Base-by-base conservation (phyloP, 2,329 filamentous ascomycete genomes). In the Atkinsonella texensis region DNA sequence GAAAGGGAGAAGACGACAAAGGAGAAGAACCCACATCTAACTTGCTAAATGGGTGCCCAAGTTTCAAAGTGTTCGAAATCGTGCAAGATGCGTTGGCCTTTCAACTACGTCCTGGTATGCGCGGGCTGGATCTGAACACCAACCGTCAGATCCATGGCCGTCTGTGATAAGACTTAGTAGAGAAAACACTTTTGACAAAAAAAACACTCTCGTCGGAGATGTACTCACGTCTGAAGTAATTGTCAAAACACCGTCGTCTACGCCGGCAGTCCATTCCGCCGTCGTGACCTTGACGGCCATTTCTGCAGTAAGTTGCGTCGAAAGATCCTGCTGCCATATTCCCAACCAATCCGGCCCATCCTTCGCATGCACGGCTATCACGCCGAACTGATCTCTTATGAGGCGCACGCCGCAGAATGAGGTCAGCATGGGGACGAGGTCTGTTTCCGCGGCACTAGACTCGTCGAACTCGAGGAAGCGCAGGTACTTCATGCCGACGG, bases 121-220 rank as follows among this genome's bases (percentile, higher is more conserved):
- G 33, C 13, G 13, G 33, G 33, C 10, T 35, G 13, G 9, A 35
- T 4, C 33, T 35, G 33, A 2, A 35, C 33, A 10, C 7, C 33
- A 35, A 35, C 33, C 33, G 33, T 6, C 56, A 63, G 47, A 57
- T 61, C n/a, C 51, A 61, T 33, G 58, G 50, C 46, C 9, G 45
- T 48, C 50, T 51, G 43, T 33, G 20, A 15, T 32, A 8, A 2
- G 6, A 18, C 17, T 45, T 31, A 40, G 48, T 31, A 2, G n/a
- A 12, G 18, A 10, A 17, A 13, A 39, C 9, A 28, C 3, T n/a
- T 18, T 3, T 3, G 32, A 11, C 33, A 20, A 20, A 15, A 23
- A 17, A 39, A 12, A 39, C 20, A 23, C 20, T 2, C 20, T 23
- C 20, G 20, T 23, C 4, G 20, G 33, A n/a, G 7, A 17, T 11